Base-by-base conservation (phyloP, 2,329 filamentous ascomycete genomes). In the Exophiala spinifera region DNA sequence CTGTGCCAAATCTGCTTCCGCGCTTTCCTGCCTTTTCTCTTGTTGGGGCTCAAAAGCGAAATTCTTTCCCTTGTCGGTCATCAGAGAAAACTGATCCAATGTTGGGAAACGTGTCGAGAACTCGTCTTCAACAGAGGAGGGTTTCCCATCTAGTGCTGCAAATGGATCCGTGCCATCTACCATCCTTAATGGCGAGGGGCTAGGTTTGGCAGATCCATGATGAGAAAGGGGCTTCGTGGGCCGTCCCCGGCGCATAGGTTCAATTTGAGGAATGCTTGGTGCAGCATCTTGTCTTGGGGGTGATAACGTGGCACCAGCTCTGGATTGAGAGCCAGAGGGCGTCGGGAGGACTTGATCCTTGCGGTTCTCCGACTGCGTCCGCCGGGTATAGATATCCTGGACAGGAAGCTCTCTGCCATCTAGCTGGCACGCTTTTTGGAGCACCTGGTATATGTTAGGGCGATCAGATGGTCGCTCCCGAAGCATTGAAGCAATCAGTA, bases 391-490 rank as follows among this genome's bases (percentile, higher is more conserved):
- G 50, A 91, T 91, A 74, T 99, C 91, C 75, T 89, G 87, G 64
- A 99, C 88, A 0, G 91, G 91, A 8, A 91, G 80, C 61, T 91
- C 85, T 56, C 86, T 86, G 51, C 91, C 89, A 68, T 94, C 88
- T 89, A 99, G 95, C 33, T 81, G 77, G 71, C 91, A 96, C 25
- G 87, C 84, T 73, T 97, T 91, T 59, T 85, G 83, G 28, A 99
- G 77, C 3, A 95, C 90, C 70, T 96, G 88, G 68, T 96, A 99
- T 58, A 99, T 95, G 67, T 92, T 97, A 3, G 94, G 94, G 60
- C 94, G 82, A 47, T 81, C 75, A 57, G 84, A 79, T 48, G 90
- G 89, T 63, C 87, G 85, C 70, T 97, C 94, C 65, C 84, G 86
- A 66, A 99, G 76, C 94, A 96, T 97, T 50, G 85, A 92, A 11